These are phyloP conservation scores for Aspergillus hortae DNA, from an alignment of 2,329 filamentous ascomycete genomes.

Conservation along the genomic window DNA sequence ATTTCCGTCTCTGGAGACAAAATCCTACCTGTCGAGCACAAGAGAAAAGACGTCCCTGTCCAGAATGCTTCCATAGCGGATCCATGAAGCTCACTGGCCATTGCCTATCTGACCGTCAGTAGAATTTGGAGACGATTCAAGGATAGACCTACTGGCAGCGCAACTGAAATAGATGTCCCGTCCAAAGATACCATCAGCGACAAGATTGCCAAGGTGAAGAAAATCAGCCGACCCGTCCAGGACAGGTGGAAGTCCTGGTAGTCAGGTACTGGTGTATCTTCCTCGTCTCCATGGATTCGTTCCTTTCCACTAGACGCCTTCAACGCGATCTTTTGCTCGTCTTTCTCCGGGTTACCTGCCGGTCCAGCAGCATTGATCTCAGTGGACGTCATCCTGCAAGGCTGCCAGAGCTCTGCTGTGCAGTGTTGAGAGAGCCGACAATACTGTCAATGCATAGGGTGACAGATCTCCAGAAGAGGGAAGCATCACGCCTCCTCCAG, in stretches of 20 bases:
- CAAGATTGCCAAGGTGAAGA: constrained; percentile 40
- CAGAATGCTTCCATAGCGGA: constrained; percentile 64
- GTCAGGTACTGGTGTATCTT: constrained; percentile 8
- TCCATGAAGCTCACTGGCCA: constrained; percentile 51
- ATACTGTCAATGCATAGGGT: not conserved
- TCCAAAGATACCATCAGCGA: constrained; percentile 63
- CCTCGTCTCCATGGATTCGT: not conserved
- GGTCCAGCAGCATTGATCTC: not conserved
- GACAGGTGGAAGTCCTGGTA: constrained; percentile 9
- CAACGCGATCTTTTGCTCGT: not conserved
- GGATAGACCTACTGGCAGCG: constrained; percentile 43
- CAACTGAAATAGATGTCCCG: constrained; percentile 62
- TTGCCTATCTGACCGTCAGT: constrained; percentile 31
- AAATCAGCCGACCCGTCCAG: constrained; percentile 7
- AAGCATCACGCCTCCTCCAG: not conserved
- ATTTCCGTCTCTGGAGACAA: not conserved
- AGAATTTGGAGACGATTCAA: not conserved
- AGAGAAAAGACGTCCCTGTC: constrained; percentile 66
- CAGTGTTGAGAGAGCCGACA: not conserved
- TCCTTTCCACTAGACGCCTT: not conserved
- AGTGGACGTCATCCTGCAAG: not conserved
- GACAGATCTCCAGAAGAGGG: too few relatives aligned
- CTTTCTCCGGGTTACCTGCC: not conserved
- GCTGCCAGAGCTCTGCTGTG: not conserved
- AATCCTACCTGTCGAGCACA: constrained; percentile 52